Conservation (phyloP, 2,329 filamentous ascomycete genomes). For the Sporothrix brunneoviolacea region DNA sequence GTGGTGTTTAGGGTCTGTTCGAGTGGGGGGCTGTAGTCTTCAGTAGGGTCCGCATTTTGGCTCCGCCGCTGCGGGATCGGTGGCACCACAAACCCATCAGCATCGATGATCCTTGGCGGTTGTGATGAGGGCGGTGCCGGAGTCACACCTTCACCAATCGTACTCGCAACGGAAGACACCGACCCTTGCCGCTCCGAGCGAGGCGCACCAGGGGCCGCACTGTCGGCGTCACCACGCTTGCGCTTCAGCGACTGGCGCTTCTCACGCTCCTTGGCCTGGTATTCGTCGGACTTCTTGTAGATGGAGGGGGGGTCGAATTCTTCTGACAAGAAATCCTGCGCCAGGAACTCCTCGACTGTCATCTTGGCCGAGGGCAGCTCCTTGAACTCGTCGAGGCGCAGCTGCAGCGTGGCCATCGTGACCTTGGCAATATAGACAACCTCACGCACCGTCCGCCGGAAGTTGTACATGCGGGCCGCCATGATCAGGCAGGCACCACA, state of each 20-base stretch:
- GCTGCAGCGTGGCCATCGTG: constrained; percentile 85
- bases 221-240: constrained; percentile 30
- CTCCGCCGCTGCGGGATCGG: constrained; percentile 32
- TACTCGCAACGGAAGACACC: neutral
- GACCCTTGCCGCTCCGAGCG: constrained; percentile 12
- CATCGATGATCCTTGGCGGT: constrained; percentile 34
- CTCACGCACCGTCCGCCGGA: constrained; percentile 82
- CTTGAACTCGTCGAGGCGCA: constrained; percentile 87
- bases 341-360: constrained; percentile 76
- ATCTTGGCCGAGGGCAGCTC: constrained; percentile 76
- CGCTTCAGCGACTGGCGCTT: constrained; percentile 39
- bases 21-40: neutral
- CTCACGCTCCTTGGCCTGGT: constrained; percentile 45
- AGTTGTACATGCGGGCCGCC: constrained; percentile 97
- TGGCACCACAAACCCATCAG: constrained; percentile 64
- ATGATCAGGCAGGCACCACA: constrained; percentile 92
- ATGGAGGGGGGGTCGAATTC: constrained; percentile 77
- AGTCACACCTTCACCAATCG: neutral
- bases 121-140: neutral
- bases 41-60: too few relatives aligned
- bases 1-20: constrained; percentile 9
- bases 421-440: constrained; percentile 99
- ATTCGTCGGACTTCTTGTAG: constrained; percentile 58
- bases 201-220: neutral
- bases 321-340: constrained; percentile 45